phyloP scores from a whole-genome alignment of 2,329 filamentous ascomycete genomes.

The Trichoderma arundinaceum region DNA sequence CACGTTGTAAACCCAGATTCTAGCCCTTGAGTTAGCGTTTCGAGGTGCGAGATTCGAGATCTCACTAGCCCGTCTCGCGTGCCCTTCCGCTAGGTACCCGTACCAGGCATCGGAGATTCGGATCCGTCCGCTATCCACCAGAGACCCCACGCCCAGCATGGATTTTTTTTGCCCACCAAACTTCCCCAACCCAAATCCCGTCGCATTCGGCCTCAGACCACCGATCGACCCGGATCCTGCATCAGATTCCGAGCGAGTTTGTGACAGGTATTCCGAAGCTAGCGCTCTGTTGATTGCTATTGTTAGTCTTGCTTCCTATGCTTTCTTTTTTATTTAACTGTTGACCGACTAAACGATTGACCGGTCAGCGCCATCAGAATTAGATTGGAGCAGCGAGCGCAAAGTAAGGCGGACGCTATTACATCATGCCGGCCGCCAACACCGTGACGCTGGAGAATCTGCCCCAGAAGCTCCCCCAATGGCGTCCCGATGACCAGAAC shows the following conservation, averaged over 20 bases:
- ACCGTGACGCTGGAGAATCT: slow-evolving; percentile 60
- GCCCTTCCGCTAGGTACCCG: slow-evolving; percentile 19
- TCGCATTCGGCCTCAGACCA: slow-evolving; percentile 25
- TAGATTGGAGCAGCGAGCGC: not conserved
- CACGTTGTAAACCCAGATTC: slow-evolving; percentile 7
- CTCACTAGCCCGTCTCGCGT: slow-evolving; percentile 4
- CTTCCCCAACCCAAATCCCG: slow-evolving; percentile 10
- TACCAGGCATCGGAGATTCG: slow-evolving; percentile 28
- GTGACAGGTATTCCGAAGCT: slow-evolving; percentile 22
- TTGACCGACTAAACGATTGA: not conserved
- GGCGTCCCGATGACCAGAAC: slow-evolving; percentile 53
- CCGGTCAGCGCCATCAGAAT: not conserved
- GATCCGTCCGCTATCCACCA: slow-evolving; percentile 28
- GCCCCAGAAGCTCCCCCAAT: slow-evolving; percentile 54
- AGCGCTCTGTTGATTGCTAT: not conserved
- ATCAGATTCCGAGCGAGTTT: slow-evolving; percentile 5
- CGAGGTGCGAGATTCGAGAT: slow-evolving; percentile 5
- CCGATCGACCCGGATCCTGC: slow-evolving; percentile 27
- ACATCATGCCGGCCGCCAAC: slow-evolving; percentile 46
- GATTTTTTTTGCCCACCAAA: slow-evolving; percentile 22
- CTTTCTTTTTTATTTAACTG: not conserved
- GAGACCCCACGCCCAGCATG: slow-evolving; percentile 28
- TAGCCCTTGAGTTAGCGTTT: slow-evolving; percentile 15
- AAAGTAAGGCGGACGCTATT: slow-evolving; percentile 20
- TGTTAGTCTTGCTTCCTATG: not conserved